phyloP scores from a whole-genome alignment of 2,329 filamentous ascomycete species.

The Clarireedia hainanense region DNA sequence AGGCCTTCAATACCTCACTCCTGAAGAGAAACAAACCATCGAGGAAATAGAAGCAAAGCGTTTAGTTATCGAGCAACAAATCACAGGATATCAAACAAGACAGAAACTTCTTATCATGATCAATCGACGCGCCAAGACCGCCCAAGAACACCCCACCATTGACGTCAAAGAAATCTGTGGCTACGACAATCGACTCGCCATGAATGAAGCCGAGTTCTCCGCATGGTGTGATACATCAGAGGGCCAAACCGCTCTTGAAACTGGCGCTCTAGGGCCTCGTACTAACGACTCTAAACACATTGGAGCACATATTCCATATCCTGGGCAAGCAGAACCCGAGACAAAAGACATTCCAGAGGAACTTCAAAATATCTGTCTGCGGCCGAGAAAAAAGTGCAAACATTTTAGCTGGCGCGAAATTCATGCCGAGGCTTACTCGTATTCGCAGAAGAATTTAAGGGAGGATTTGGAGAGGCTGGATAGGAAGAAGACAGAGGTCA shows the following conservation, averaged over 20 bases:
- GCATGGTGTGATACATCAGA: constrained; percentile 21
- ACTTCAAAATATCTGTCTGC: constrained; percentile 24
- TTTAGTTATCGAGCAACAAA: constrained; percentile 12
- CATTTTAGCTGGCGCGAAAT: constrained; percentile 22
- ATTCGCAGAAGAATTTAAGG: constrained; percentile 12
- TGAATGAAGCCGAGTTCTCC: constrained; percentile 25
- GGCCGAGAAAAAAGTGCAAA: constrained; percentile 20
- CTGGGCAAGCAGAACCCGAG: constrained; percentile 13
- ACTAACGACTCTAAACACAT: constrained; percentile 20
- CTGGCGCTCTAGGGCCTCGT: constrained; percentile 23
- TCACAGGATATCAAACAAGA: constrained; percentile 16
- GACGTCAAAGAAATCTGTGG: constrained; percentile 24
- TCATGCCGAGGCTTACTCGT: constrained; percentile 18
- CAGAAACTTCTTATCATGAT: constrained; percentile 22
- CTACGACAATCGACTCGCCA: constrained; percentile 26
- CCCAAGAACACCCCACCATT: constrained; percentile 15
- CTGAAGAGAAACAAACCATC: constrained; percentile 21
- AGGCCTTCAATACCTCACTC: constrained; percentile 23
- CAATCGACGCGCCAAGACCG: constrained; percentile 18
- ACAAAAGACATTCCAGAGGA: constrained; percentile 11
- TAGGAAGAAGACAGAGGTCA: constrained; percentile 18
- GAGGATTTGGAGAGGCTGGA: constrained; percentile 17
- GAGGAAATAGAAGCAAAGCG: constrained; percentile 17
- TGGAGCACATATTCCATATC: constrained; percentile 12
- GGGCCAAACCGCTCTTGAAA: constrained; percentile 20